Evolutionary conservation across 2,329 filamentous ascomycete species (phyloP).

Genomic region (Cordyceps javanica): DNA sequence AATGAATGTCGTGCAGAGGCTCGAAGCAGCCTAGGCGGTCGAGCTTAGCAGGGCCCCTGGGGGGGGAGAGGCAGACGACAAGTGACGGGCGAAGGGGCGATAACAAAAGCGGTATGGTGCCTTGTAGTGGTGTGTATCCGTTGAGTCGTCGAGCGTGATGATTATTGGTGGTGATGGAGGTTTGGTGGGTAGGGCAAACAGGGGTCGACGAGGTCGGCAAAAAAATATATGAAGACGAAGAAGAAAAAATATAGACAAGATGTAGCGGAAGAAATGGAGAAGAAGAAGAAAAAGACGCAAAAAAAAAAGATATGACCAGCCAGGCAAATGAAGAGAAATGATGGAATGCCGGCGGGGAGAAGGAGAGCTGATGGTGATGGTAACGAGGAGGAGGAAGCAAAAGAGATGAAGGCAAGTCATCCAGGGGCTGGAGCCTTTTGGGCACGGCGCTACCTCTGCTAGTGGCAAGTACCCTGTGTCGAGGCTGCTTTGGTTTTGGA

Average conservation of each 20-base stretch:
- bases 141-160: conserved; percentile 2
- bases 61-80: not conserved
- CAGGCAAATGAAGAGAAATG: conserved; percentile 4
- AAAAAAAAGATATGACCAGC: not conserved
- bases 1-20: conserved; percentile 6
- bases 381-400: not conserved
- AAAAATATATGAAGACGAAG: too few relatives aligned
- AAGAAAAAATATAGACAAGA: not conserved
- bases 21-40: conserved; percentile 6
- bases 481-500: not conserved
- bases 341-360: not conserved
- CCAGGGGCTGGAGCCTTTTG: conserved; percentile 1
- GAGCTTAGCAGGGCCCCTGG: conserved; percentile 4
- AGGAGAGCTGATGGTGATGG: not conserved
- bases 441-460: not conserved
- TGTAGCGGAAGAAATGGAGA: not conserved
- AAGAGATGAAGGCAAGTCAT: conserved; percentile 6
- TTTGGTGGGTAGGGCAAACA: conserved; percentile 6
- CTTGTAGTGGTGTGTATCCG: conserved; percentile 5
- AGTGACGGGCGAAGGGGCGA: conserved; percentile 3
- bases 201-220: conserved; percentile 1
- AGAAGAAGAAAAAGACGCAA: not conserved
- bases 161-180: conserved; percentile 8
- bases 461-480: conserved; percentile 1
- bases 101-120: conserved; percentile 1